phyloP scores from a whole-genome alignment of 2,329 filamentous ascomycete species.

The Penicillium paneum region DNA sequence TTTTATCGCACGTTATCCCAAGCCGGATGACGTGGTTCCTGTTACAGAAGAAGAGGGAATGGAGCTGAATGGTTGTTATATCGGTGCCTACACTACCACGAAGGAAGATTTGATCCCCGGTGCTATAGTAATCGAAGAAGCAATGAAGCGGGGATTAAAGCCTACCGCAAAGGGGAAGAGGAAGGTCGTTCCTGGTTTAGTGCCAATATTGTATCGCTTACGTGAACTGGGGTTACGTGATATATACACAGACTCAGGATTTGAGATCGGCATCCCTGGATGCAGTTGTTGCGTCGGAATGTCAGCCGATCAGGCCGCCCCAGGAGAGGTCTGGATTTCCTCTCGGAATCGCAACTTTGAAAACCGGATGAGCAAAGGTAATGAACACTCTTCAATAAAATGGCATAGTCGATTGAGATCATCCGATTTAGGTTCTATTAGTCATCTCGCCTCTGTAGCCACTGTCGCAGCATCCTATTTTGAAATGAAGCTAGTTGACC shows the following conservation, averaged over 20 bases:
- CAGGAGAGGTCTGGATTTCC: slow-evolving; percentile 45
- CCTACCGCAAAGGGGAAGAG: slow-evolving; percentile 35
- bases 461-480: slow-evolving; percentile 50
- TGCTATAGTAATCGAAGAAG: slow-evolving; percentile 41
- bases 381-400: not conserved
- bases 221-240: slow-evolving; percentile 34
- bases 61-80: slow-evolving; percentile 44
- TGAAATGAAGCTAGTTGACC: slow-evolving; percentile 44
- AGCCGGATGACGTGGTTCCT: slow-evolving; percentile 45
- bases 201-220: slow-evolving; percentile 40
- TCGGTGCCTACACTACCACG: slow-evolving; percentile 47
- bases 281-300: slow-evolving; percentile 48
- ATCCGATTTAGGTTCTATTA: slow-evolving; percentile 32
- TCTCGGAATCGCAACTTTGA: slow-evolving; percentile 49
- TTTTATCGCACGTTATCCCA: slow-evolving; percentile 43
- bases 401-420: not conserved
- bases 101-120: slow-evolving; percentile 47
- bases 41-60: slow-evolving; percentile 34
- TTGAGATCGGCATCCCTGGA: slow-evolving; percentile 42
- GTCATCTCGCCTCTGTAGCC: slow-evolving; percentile 46
- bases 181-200: slow-evolving; percentile 42
- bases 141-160: slow-evolving; percentile 33
- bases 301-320: slow-evolving; percentile 38
- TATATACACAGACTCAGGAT: slow-evolving; percentile 42
- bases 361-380: slow-evolving; percentile 29